phyloP scores from a whole-genome alignment of 768 basidiomycete species.

The Lactarius hengduanensis region DNA sequence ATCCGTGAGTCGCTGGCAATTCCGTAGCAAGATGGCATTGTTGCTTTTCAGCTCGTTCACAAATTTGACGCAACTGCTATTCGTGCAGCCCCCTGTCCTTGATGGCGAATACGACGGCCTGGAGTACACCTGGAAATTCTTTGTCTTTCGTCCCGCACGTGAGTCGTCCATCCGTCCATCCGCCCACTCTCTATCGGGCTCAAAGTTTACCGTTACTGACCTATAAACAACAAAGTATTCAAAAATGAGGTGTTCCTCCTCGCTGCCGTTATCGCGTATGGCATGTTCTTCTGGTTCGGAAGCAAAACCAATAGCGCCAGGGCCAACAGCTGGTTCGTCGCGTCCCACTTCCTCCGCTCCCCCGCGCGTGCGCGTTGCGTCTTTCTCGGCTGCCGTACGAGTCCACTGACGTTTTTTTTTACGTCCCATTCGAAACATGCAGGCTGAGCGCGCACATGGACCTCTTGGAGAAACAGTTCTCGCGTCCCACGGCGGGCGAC shows the following conservation, averaged over 20 bases:
- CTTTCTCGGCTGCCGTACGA: neutral
- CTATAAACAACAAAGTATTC: constrained; percentile 48
- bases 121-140: constrained; percentile 68
- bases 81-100: constrained; percentile 56
- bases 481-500: constrained; percentile 55
- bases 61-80: constrained; percentile 19
- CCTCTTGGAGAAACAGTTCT: constrained; percentile 71
- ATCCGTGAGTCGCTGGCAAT: neutral
- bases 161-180: constrained; percentile 33
- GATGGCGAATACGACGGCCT: constrained; percentile 67
- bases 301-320: constrained; percentile 54
- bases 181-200: neutral
- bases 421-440: constrained; percentile 14
- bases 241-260: constrained; percentile 61
- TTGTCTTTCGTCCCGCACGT: constrained; percentile 83
- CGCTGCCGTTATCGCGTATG: constrained; percentile 52
- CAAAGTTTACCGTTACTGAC: constrained; percentile 1
- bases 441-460: constrained; percentile 63
- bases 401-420: neutral
- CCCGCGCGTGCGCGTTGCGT: neutral
- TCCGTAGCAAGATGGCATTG: neutral
- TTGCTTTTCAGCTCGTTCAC: constrained; percentile 5
- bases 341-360: constrained; percentile 29
- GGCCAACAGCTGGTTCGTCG: constrained; percentile 64
- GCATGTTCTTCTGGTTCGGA: constrained; percentile 58